Evolutionary conservation across 2,329 filamentous ascomycete genomes (phyloP).

Genomic region (Samsoniella hepiali): DNA sequence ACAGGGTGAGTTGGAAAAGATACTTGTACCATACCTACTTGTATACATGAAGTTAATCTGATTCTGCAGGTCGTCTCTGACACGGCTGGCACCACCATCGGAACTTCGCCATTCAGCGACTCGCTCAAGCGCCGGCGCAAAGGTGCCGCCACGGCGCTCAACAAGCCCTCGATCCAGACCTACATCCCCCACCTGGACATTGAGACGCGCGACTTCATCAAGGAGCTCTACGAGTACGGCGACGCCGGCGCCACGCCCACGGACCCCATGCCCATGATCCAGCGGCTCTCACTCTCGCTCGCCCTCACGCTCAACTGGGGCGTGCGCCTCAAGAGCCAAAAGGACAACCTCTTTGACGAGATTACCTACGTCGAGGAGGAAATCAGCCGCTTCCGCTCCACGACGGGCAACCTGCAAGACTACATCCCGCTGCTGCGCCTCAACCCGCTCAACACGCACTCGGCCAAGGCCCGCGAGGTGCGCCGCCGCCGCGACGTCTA

Average conservation of each 20-base stretch:
- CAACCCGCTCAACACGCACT: slow-evolving; percentile 60
- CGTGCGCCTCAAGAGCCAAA: slow-evolving; percentile 53
- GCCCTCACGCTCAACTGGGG: slow-evolving; percentile 66
- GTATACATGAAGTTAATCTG: background rate
- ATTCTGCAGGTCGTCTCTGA: slow-evolving; percentile 55
- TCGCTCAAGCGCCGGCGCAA: slow-evolving; percentile 62
- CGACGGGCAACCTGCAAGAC: slow-evolving; percentile 59
- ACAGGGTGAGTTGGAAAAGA: slow-evolving; percentile 42
- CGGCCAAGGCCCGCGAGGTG: slow-evolving; percentile 57
- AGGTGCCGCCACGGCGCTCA: slow-evolving; percentile 62
- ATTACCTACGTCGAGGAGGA: slow-evolving; percentile 62
- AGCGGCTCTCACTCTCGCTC: slow-evolving; percentile 60
- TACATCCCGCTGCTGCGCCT: slow-evolving; percentile 57
- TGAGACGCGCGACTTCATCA: slow-evolving; percentile 60
- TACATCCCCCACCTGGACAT: slow-evolving; percentile 61
- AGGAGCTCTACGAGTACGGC: slow-evolving; percentile 58
- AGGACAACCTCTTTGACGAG: slow-evolving; percentile 59
- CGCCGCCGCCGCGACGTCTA: slow-evolving; percentile 59
- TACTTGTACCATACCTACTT: background rate
- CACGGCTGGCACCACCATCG: slow-evolving; percentile 65
- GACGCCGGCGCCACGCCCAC: slow-evolving; percentile 50
- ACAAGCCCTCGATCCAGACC: slow-evolving; percentile 60
- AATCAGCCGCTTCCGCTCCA: slow-evolving; percentile 57
- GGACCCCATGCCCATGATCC: slow-evolving; percentile 67
- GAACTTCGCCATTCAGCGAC: slow-evolving; percentile 64